Base-by-base conservation (phyloP, 2,329 filamentous ascomycete genomes). In the Tolypocladium cylindrosporum region DNA sequence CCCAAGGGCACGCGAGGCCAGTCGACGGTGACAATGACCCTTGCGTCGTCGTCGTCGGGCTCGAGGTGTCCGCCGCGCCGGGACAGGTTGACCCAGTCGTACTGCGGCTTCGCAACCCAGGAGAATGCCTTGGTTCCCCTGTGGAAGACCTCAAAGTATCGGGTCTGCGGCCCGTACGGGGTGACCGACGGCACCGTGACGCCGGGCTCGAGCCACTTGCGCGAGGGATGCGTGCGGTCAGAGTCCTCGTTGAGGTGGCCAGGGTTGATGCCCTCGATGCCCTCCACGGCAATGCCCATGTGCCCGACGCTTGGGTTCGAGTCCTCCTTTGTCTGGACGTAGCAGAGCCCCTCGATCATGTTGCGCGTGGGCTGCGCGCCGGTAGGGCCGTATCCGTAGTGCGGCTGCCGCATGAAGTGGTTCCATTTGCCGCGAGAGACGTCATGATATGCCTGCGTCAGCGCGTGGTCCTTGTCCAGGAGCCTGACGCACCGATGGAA, bases 381-480 rank as follows among this genome's bases (percentile, higher is more conserved):
- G 8, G 56, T 61, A 24, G 60, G 59, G 5, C 60, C 60, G 9
- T 80, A 80, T 62, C 85, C 69, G 51, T 75, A 76, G 61, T 77
- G 75, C 1, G 73, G 69, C 62, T 77, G 81, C 27, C 78, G 73
- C 65, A 84, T 72, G 60, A 84, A 80, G 64, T 82, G 72, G 60
- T 77, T 77, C 81, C 81, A 83, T 65, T 84, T 84, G 0, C 81
- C 79, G 60, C 71, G 68, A 0, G 80, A 68, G 16, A 83, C 69
- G 3, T 70, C 64, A 65, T 85, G 78, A 62, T 81, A 84, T 57
- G 77, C 71, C 56, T 79, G 71, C 0, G 76, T 79, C 3, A 84
- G 70, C 1, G 72, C 71, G 60, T 77, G 75, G 61, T 85, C 82
- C 4, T 75, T 71, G 6, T 79, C 74, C 57, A 85, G 83, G 4